phyloP scores from a whole-genome alignment of 176 grass and related monocot species.

The Eremochloa ophiuroides region DNA sequence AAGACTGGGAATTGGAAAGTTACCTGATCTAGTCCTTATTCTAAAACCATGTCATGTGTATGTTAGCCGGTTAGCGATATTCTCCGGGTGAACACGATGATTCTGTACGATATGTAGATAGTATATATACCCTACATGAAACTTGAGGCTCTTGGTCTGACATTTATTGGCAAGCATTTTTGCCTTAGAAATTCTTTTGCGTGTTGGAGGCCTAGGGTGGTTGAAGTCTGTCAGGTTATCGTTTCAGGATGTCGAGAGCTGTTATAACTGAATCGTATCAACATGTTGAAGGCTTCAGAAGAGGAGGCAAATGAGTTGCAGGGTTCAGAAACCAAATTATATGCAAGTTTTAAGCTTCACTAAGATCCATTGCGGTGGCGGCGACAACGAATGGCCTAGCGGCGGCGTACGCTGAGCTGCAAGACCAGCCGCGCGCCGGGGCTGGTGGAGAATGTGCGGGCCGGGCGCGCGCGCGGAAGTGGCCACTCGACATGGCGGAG shows the following conservation, averaged over 20 bases:
- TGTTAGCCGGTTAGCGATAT: not conserved
- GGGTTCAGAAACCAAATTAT: not conserved
- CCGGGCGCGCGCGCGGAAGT: too few species aligned
- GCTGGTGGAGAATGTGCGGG: too few species aligned
- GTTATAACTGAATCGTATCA: not conserved
- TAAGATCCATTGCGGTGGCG: too few species aligned
- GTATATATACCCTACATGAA: not conserved
- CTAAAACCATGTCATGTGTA: not conserved
- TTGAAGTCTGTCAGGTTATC: not conserved
- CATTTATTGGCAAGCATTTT: constrained; percentile 11
- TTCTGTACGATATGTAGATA: not conserved
- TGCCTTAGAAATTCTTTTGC: not conserved
- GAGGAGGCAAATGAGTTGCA: not conserved
- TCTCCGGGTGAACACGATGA: not conserved
- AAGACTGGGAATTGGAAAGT: constrained; percentile 4
- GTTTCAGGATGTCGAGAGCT: not conserved
- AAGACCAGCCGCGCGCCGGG: too few species aligned
- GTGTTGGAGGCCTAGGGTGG: not conserved
- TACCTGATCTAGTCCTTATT: not conserved
- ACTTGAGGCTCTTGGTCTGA: not conserved
- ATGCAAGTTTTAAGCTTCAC: not conserved
- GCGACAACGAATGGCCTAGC: too few species aligned
- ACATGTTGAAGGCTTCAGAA: not conserved
- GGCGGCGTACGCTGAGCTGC: too few species aligned
- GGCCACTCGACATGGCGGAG: too few species aligned